Evolutionary conservation across 129 eudicot species (phyloP).

Genomic region (Chrysanthemum makinoi): DNA sequence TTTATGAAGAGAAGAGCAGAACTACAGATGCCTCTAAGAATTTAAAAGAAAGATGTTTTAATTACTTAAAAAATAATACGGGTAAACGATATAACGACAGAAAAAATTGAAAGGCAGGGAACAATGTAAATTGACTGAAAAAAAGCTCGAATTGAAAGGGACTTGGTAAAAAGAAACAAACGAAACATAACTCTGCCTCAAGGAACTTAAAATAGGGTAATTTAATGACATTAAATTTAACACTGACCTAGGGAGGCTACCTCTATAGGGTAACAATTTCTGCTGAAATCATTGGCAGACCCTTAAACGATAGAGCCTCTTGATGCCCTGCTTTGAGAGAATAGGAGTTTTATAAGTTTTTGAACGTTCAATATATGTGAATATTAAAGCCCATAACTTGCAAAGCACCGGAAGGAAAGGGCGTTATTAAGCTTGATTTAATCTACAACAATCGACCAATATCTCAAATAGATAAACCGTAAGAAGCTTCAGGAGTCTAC

Average conservation of each 20-base stretch:
- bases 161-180: constrained; percentile 22
- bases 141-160: constrained; percentile 30
- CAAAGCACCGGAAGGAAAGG: constrained; percentile 48
- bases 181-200: constrained; percentile 26
- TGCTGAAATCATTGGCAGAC: constrained; percentile 84
- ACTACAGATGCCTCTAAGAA: too few species aligned
- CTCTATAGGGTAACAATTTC: constrained; percentile 68
- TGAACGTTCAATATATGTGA: constrained; percentile 36
- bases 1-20: too few species aligned
- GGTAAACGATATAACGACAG: not conserved
- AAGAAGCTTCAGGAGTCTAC: constrained; percentile 16
- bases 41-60: too few species aligned
- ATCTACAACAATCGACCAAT: too few species aligned
- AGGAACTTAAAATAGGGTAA: constrained; percentile 47
- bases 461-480: constrained; percentile 31
- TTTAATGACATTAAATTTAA: constrained; percentile 42
- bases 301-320: constrained; percentile 85
- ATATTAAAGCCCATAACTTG: constrained; percentile 39
- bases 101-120: constrained; percentile 20
- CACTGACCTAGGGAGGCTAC: constrained; percentile 94
- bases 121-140: constrained; percentile 40
- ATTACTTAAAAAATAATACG: too few species aligned
- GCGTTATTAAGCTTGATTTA: too few species aligned
- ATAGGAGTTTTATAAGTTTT: constrained; percentile 58
- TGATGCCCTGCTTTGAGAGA: constrained; percentile 95